These are phyloP conservation scores for Arctium minus DNA, from an alignment of 129 eudicot species.

Conservation along the genomic window DNA sequence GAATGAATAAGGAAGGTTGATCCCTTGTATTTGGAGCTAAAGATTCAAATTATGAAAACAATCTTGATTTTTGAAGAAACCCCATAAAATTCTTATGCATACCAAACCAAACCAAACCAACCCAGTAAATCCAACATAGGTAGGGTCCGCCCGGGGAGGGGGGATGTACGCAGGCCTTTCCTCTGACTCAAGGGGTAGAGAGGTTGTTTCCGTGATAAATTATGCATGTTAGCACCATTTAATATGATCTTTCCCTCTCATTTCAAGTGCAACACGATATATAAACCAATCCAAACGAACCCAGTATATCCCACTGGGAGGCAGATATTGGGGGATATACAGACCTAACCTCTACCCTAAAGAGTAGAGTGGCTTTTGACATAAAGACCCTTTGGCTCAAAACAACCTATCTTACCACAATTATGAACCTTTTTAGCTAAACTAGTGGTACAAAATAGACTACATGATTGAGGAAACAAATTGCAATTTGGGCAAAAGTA, in stretches of 20 bases:
- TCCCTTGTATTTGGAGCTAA: neutral
- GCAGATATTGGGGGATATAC: neutral
- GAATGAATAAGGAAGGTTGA: neutral
- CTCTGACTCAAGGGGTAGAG: too few species aligned
- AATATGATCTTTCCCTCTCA: neutral
- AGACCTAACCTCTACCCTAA: neutral
- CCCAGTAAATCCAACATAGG: too few species aligned
- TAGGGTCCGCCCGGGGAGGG: too few species aligned
- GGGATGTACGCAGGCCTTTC: too few species aligned
- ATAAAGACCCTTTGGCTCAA: neutral
- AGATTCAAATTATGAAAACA: neutral
- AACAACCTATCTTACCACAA: neutral
- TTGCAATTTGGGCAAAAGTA: slow-evolving; percentile 15
- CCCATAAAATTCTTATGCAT: too few species aligned
- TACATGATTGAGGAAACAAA: neutral
- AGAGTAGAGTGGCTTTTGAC: neutral
- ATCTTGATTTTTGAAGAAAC: neutral
- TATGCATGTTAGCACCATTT: too few species aligned
- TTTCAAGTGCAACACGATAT: neutral
- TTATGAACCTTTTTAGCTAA: neutral
- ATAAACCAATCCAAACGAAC: neutral
- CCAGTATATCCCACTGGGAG: neutral
- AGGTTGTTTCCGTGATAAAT: too few species aligned
- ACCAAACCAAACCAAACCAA: too few species aligned
- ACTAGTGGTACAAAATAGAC: neutral